A percentile compares a stretch with the other conserved stretches of the same genome.
These are phyloP conservation scores for Botrytis paeoniae DNA, from an alignment of 2,329 filamentous ascomycete species.

Conservation along the genomic window DNA sequence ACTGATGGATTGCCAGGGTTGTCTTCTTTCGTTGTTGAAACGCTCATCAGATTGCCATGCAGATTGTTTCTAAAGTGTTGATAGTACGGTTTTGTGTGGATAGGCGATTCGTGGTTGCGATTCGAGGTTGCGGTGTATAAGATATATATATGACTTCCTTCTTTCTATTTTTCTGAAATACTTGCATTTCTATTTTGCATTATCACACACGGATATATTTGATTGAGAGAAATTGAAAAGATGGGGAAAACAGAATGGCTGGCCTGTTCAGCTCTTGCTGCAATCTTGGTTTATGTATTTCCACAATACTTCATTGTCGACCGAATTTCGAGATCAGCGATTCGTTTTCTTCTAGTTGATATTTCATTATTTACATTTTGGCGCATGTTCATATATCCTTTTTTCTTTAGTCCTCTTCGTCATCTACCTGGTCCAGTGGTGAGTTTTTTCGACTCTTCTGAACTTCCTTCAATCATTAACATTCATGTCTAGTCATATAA, in stretches of 20 bases:
- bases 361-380: constrained; percentile 2
- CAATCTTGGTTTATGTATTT: constrained; percentile 11
- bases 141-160: background rate
- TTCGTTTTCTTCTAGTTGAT: constrained; percentile 11
- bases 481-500: constrained; percentile 2
- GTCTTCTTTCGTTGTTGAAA: background rate
- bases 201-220: background rate
- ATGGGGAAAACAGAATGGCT: constrained; percentile 15
- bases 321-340: constrained; percentile 7
- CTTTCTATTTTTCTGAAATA: background rate
- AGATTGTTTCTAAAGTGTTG: background rate
- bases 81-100: background rate
- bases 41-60: background rate
- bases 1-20: background rate
- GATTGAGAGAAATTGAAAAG: background rate
- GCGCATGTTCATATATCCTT: constrained; percentile 20
- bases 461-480: background rate
- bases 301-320: constrained; percentile 6
- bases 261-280: constrained; percentile 3
- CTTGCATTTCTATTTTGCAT: background rate
- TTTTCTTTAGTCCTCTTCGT: constrained; percentile 25
- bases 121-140: background rate
- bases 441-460: background rate
- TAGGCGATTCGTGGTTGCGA: background rate
- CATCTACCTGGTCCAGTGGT: constrained; percentile 21